Evolutionary conservation across 306 rosid species (phyloP).

Genomic region (Quercus dentata): DNA sequence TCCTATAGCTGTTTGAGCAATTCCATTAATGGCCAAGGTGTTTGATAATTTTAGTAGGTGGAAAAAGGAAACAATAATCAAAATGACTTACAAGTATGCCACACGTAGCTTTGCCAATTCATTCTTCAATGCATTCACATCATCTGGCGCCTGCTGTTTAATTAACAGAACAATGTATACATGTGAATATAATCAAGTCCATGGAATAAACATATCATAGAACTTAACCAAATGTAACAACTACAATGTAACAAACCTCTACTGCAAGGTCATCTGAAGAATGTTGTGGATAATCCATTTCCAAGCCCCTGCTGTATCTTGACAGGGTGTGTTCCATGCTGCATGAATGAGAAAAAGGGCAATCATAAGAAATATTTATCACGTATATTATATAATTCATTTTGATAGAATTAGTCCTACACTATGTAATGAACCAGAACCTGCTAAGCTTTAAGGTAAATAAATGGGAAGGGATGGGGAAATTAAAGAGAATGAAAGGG

Average conservation of each 20-base stretch:
- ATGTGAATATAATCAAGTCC: not conserved
- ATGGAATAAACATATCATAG: not conserved
- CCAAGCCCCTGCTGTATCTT: constrained; percentile 40
- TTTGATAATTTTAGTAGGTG: no score
- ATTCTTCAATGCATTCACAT: constrained; percentile 28
- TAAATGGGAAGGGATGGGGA: no score
- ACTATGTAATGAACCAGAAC: no score
- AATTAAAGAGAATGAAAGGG: no score
- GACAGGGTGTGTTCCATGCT: constrained; percentile 67
- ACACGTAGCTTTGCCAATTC: constrained; percentile 43
- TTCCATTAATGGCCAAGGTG: not conserved
- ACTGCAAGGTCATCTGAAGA: constrained; percentile 17
- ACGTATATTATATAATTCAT: no score
- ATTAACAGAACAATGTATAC: not conserved
- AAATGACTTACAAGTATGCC: constrained; percentile 46
- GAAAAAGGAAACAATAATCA: not conserved
- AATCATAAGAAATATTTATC: constrained; percentile 2
- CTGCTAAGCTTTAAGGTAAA: no score
- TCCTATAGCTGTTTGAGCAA: not conserved
- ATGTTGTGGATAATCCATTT: constrained; percentile 25
- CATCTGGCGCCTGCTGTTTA: constrained; percentile 27
- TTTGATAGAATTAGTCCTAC: no score
- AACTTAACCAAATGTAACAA: not conserved
- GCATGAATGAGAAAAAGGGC: constrained; percentile 22
- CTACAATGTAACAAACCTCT: constrained; percentile 20